These are phyloP conservation scores for Cubamyces sp. DNA, from an alignment of 768 basidiomycete species.

Conservation along the genomic window DNA sequence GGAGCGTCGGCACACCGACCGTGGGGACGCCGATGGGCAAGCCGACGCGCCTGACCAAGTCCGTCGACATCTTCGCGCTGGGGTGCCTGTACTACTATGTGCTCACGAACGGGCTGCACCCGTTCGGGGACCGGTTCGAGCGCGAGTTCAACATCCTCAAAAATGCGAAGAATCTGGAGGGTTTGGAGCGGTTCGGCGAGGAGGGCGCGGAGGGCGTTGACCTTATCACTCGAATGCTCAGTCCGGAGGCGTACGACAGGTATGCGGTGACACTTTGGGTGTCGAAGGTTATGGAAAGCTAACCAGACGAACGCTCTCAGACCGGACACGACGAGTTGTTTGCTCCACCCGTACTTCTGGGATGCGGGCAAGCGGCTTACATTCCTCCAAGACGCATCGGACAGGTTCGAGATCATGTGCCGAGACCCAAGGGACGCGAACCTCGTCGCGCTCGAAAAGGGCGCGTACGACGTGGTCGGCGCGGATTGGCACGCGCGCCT, in stretches of 20 bases:
- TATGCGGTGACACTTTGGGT: constrained; percentile 41
- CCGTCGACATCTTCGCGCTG: constrained; percentile 94
- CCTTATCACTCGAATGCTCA: constrained; percentile 79
- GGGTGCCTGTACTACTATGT: constrained; percentile 96
- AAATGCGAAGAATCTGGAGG: constrained; percentile 69
- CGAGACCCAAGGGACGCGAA: constrained; percentile 84
- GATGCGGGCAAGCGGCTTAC: constrained; percentile 79
- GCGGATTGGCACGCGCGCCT: constrained; percentile 87
- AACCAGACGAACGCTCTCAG: constrained; percentile 42
- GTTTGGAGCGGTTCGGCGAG: constrained; percentile 83
- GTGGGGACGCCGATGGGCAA: constrained; percentile 46
- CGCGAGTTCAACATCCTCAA: constrained; percentile 93
- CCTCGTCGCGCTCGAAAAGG: constrained; percentile 74
- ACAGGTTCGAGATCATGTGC: constrained; percentile 97
- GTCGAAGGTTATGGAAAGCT: neutral
- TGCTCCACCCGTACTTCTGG: constrained; percentile 98
- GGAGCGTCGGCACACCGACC: constrained; percentile 56
- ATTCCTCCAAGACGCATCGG: constrained; percentile 97
- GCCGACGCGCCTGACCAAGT: constrained; percentile 83
- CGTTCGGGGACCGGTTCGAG: constrained; percentile 92
- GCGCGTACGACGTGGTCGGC: constrained; percentile 75
- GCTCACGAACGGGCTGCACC: constrained; percentile 88
- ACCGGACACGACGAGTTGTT: constrained; percentile 85
- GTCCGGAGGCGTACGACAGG: constrained; percentile 76
- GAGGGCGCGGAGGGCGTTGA: constrained; percentile 91